These are phyloP conservation scores for Stylosanthes scabra DNA, from an alignment of 331 rosid genomes.

Conservation along the genomic window DNA sequence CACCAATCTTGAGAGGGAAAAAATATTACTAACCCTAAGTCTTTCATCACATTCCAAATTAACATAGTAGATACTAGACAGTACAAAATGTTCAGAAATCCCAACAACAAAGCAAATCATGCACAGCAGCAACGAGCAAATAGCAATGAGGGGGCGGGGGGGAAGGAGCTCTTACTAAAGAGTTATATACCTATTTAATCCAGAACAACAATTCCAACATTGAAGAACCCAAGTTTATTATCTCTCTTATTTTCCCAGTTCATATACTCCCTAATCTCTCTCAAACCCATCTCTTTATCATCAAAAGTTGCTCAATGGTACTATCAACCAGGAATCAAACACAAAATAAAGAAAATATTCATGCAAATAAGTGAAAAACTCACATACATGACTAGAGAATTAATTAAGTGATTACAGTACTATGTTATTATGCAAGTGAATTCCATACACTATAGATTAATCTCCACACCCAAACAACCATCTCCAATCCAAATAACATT, in stretches of 20 bases:
- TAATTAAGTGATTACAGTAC: too few species aligned
- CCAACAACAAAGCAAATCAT: conserved; percentile 21
- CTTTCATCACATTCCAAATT: background rate
- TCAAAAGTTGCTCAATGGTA: background rate
- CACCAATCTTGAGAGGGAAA: background rate
- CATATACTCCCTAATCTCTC: background rate
- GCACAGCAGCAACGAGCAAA: conserved; percentile 18
- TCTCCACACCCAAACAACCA: too few species aligned
- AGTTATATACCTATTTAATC: background rate
- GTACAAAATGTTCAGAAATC: conserved; percentile 19
- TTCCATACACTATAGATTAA: too few species aligned
- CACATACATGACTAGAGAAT: too few species aligned
- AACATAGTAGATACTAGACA: background rate
- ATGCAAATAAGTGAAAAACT: background rate
- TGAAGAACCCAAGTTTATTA: conserved; percentile 18
- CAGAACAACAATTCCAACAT: conserved; percentile 2
- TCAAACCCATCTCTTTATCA: background rate
- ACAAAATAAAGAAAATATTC: background rate
- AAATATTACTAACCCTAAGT: background rate
- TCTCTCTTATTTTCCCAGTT: background rate
- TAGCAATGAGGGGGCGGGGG: conserved; percentile 1
- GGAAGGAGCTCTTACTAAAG: background rate
- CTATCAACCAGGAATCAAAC: background rate
- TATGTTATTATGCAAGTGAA: too few species aligned
- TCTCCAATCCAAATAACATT: too few species aligned